Base-by-base conservation (phyloP, 2,329 filamentous ascomycete genomes). In the Alternaria metachromatica region DNA sequence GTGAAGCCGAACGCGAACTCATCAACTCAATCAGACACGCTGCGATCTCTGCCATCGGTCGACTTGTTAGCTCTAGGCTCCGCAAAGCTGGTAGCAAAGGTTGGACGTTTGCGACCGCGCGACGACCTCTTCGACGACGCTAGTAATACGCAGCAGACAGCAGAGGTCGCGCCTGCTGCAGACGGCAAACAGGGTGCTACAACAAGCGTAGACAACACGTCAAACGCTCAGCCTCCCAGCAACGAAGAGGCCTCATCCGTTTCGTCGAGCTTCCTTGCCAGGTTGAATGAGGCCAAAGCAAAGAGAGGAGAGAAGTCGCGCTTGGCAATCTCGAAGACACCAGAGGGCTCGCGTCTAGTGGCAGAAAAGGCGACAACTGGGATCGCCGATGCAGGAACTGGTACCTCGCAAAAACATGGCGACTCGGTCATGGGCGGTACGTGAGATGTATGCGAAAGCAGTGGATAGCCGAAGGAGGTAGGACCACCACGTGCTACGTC, bases 31-130 rank as follows among this genome's bases (percentile, higher is more conserved):
- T 58, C 51, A 11, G 43, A 69, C 15, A 86, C 84, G n/a, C 81
- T 83, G 23, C 84, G 87, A 25, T 82, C 81, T 30, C 84, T 83
- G 7, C 78, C 86, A 21, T 85, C 87, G 23, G 88, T 92, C 41
- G 91, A 94, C 74, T 83, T 96, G 5, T 82, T 96, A 4, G 90
- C 87, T n/a, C 87, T 89, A 37, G 90, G 89, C 65, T 87, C 88
- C 55, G 87, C 90, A 10, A 89, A 92, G 61, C 87, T 96, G 62
- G 83, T 91, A 49, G 91, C 91, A 12, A 87, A 84, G 30, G 89
- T 90, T 66, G 88, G 88, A 63, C 84, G 87, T 41, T 78, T 93
- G 13, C 75, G 76, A 18, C 78, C 77, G n/a, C 72, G 69, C 13
- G 73, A 76, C 25, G 71, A 78, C 3, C 57, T 74, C 6, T 65